Percentiles rank a stretch among this genome's conserved stretches.
Conservation (phyloP, 306 rosid genomes). For the Sesbania bispinosa region DNA sequence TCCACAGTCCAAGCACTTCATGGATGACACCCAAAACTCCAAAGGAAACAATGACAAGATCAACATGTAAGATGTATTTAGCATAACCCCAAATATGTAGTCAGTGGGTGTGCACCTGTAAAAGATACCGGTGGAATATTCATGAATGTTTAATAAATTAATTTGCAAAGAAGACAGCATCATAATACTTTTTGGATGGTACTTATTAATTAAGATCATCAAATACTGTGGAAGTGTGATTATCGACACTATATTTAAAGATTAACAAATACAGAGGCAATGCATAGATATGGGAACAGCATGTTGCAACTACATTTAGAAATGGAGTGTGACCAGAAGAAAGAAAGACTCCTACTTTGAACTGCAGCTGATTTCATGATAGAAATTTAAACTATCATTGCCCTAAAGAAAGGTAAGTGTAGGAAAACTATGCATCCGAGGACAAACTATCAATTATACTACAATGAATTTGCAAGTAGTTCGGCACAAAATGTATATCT, state of each 20-base stretch:
- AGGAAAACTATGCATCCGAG: background rate
- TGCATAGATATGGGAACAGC: background rate
- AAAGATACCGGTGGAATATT: background rate
- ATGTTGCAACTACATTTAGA: background rate
- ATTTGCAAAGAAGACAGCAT: slow-evolving; percentile 1
- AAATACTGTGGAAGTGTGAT: background rate
- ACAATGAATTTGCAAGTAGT: background rate
- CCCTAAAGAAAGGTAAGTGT: background rate
- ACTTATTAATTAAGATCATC: background rate
- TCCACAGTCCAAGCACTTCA: slow-evolving; percentile 14
- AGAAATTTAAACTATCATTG: background rate
- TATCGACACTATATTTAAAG: background rate
- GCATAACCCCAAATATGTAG: slow-evolving; percentile 14
- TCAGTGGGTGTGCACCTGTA: slow-evolving; percentile 22
- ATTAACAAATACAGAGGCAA: background rate
- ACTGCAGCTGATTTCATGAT: background rate
- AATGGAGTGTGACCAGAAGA: background rate
- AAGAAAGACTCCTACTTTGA: background rate
- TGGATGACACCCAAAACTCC: slow-evolving; percentile 20
- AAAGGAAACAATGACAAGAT: slow-evolving; percentile 6
- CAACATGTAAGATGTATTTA: background rate
- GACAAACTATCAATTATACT: background rate
- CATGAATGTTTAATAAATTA: background rate
- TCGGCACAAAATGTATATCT: background rate
- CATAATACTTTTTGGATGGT: background rate